These are phyloP conservation scores for Yarrowia sp. DNA, from an alignment of 805 yeast genomes.

Conservation along the genomic window DNA sequence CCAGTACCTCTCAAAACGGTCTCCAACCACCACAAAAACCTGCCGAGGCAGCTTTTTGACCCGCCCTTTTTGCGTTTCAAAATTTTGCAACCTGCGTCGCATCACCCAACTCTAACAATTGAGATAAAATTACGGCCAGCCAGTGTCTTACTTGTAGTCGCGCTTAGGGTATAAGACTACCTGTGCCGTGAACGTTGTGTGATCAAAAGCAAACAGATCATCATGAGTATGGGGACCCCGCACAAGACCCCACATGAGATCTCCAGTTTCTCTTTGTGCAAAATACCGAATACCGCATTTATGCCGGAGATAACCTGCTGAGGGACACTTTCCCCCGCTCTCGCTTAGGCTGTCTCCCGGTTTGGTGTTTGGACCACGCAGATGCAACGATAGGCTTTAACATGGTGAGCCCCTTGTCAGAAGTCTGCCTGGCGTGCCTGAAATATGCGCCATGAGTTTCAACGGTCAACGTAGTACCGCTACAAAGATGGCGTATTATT, in stretches of 20 bases:
- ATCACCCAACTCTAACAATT: neutral
- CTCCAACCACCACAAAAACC: too few species aligned
- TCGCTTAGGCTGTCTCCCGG: neutral
- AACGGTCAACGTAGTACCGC: neutral
- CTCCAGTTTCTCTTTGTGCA: too few species aligned
- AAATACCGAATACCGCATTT: neutral
- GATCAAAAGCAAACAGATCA: neutral
- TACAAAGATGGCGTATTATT: neutral
- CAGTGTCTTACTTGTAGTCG: neutral
- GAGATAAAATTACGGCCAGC: neutral
- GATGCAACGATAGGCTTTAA: constrained; percentile 9
- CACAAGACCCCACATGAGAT: neutral
- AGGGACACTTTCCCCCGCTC: neutral
- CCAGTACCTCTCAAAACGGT: too few species aligned
- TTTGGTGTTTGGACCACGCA: neutral
- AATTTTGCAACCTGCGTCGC: constrained; percentile 3
- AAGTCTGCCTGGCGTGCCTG: neutral
- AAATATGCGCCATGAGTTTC: neutral
- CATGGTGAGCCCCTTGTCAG: constrained; percentile 22
- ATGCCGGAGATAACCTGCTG: neutral
- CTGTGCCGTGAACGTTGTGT: neutral
- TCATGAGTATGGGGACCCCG: neutral
- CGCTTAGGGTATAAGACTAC: neutral
- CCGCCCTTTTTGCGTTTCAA: neutral
- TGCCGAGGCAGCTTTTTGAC: too few species aligned